Percentiles rank a stretch among this genome's conserved stretches.
Evolutionary conservation across 75 land plant genomes (phyloP).

Genomic region (Ceratopteris richardii): DNA sequence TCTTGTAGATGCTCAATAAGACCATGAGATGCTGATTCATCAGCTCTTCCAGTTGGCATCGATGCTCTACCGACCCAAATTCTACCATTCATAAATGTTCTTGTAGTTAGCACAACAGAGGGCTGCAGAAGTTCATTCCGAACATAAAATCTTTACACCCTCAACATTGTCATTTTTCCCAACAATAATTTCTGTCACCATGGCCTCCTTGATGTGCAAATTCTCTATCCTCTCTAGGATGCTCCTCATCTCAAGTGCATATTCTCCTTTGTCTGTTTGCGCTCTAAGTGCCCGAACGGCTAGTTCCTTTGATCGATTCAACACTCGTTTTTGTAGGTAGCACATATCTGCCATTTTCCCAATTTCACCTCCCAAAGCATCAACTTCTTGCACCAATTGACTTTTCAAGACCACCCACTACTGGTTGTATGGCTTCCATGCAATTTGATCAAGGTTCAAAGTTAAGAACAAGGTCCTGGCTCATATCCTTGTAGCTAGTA

Average conservation of each 20-base stretch:
- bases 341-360: constrained; percentile 97
- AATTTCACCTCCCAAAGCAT: constrained; percentile 98
- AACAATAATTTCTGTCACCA: constrained; percentile 84
- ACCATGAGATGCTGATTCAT: constrained; percentile 92
- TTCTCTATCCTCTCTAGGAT: constrained; percentile 67
- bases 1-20: constrained; percentile 71
- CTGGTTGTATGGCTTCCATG: constrained; percentile 95
- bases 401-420: constrained; percentile 97
- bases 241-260: constrained; percentile 82
- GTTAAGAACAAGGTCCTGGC: constrained; percentile 89
- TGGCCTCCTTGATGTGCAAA: constrained; percentile 81
- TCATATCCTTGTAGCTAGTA: constrained; percentile 85
- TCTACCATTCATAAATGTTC: constrained; percentile 97
- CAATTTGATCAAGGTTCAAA: constrained; percentile 84
- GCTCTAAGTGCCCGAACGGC: constrained; percentile 94
- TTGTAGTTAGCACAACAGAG: constrained; percentile 93
- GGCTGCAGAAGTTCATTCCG: constrained; percentile 77
- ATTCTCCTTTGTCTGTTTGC: constrained; percentile 97
- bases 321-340: constrained; percentile 84
- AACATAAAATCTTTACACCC: constrained; percentile 88
- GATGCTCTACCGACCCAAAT: constrained; percentile 97
- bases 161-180: constrained; percentile 91
- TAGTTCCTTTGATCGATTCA: constrained; percentile 86
- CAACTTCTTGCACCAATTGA: constrained; percentile 98
- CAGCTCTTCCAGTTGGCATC: constrained; percentile 95